Evolutionary conservation across 106 monocot genomes (phyloP).

Genomic region (Platanthera zijinensis): DNA sequence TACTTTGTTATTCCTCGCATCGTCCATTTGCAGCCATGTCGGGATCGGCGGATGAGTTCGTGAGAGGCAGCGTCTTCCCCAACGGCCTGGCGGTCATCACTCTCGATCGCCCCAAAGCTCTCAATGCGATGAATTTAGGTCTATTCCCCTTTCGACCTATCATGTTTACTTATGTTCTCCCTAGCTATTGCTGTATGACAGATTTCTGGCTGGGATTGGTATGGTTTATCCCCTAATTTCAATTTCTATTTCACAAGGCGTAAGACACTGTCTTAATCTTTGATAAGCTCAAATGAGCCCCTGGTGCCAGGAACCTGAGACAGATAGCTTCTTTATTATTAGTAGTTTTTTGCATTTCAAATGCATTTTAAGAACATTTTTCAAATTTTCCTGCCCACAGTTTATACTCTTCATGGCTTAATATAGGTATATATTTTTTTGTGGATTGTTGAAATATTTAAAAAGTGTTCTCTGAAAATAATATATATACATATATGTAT

Average conservation of each 20-base stretch:
- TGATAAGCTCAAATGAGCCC: neutral
- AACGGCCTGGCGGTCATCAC: constrained; percentile 94
- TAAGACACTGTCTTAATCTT: neutral
- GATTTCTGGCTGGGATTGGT: neutral
- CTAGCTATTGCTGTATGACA: neutral
- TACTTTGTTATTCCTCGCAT: neutral
- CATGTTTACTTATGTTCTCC: neutral
- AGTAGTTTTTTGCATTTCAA: neutral
- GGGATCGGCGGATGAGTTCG: constrained; percentile 51
- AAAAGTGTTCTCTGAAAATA: too few species aligned
- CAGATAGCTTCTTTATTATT: neutral
- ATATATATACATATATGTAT: too few species aligned
- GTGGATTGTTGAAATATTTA: too few species aligned
- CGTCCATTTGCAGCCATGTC: constrained; percentile 47
- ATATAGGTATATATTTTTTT: too few species aligned
- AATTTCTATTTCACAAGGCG: neutral
- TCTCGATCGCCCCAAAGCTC: constrained; percentile 88
- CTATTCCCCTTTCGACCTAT: neutral
- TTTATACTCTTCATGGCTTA: too few species aligned
- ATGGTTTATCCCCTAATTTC: too few species aligned
- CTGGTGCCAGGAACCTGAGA: neutral
- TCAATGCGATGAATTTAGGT: constrained; percentile 75
- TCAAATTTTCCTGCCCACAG: neutral
- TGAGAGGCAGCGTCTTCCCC: constrained; percentile 66
- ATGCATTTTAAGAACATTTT: neutral